Evolutionary conservation across 2,329 filamentous ascomycete species (phyloP), one percentile per base, ranked within the genome.

Genomic region (Aspergillus texensis): DNA sequence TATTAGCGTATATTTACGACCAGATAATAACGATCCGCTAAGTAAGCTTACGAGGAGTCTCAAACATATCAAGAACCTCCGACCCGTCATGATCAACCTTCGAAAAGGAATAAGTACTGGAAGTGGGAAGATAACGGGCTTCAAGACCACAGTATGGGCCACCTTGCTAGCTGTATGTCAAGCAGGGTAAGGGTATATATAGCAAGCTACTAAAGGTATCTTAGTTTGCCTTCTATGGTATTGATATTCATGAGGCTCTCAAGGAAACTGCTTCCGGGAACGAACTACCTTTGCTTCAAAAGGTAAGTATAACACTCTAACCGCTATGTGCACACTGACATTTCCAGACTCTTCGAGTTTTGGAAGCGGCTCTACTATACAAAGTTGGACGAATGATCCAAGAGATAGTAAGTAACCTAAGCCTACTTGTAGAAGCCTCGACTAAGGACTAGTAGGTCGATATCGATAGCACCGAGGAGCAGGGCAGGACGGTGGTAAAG

Each of bases 41-140:
- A 79, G 83, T 0, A 81, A 81, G 8, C 81, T 95, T 2, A 81
- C 82, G 0, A 85, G 86, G 54, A 85, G 84, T 39, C 77, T 98
- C 52, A 88, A 86, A 58, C 89, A 86, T 64, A 85, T 97, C 60
- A 91, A 90, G 68, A 94, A 97, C 71, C 88, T 97, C 74, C 87
- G 87, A 26, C 84, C 85, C 2, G 82, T 88, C 0, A 83, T 96
- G 60, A 81, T 86, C 24, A 89, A 91, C 70, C 80, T 99, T 11
- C 89, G 86, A 62, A 96, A 92, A 75, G 95, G 95, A 0, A 85
- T 91, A n/a, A 89, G 88, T 70, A 78, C 78, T 52, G 79, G 80
- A 19, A 80, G 77, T 62, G 81, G 81, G 3, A 83, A 83, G 57
- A 79, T 80, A 36, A 81, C 79, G 16, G 86, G 87, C 0, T 85